A percentile compares a stretch with the other conserved stretches of the same genome.
These are phyloP conservation scores for Tylopilus felleus DNA, from an alignment of 768 basidiomycete genomes.

Conservation along the genomic window DNA sequence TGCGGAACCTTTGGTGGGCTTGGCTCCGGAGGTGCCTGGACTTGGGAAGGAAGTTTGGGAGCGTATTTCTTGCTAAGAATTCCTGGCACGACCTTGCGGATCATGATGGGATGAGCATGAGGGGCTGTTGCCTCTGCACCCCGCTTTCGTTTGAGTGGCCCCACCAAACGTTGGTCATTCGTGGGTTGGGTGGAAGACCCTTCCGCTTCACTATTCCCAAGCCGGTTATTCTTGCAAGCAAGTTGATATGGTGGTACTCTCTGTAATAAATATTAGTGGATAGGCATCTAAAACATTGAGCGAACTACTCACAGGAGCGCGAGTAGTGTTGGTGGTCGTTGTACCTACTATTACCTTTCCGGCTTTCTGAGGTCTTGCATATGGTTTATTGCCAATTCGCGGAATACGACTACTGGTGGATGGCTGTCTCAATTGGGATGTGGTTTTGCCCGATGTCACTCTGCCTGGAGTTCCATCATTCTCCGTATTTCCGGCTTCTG, in stretches of 20 bases:
- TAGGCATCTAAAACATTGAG: neutral
- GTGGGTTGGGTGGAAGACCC: slow-evolving; percentile 3
- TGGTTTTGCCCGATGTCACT: slow-evolving; percentile 26
- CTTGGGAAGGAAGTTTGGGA: slow-evolving; percentile 17
- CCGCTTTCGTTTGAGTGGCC: slow-evolving; percentile 34
- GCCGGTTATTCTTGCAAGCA: slow-evolving; percentile 7
- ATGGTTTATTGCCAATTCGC: slow-evolving; percentile 57
- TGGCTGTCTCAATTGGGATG: slow-evolving; percentile 49
- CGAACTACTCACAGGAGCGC: slow-evolving; percentile 18
- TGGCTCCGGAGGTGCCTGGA: slow-evolving; percentile 8
- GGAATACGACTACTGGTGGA: slow-evolving; percentile 55
- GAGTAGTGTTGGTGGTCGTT: slow-evolving; percentile 4
- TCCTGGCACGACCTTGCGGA: slow-evolving; percentile 38
- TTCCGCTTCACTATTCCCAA: slow-evolving; percentile 10
- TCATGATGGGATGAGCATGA: slow-evolving; percentile 25
- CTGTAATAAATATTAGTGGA: slow-evolving; percentile 1
- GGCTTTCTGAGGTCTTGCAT: slow-evolving; percentile 39
- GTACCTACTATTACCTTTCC: slow-evolving; percentile 3
- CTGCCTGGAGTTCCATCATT: slow-evolving; percentile 14
- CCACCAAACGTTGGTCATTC: slow-evolving; percentile 6
- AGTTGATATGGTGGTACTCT: slow-evolving; percentile 11
- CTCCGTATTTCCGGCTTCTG: slow-evolving; percentile 1
- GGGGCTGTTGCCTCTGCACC: slow-evolving; percentile 14
- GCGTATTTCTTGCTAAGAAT: slow-evolving; percentile 31
- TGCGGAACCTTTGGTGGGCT: slow-evolving; percentile 24